phyloP scores from a whole-genome alignment of 225 moss, liverwort and hornwort genomes.

The Physcomitrium patens region DNA sequence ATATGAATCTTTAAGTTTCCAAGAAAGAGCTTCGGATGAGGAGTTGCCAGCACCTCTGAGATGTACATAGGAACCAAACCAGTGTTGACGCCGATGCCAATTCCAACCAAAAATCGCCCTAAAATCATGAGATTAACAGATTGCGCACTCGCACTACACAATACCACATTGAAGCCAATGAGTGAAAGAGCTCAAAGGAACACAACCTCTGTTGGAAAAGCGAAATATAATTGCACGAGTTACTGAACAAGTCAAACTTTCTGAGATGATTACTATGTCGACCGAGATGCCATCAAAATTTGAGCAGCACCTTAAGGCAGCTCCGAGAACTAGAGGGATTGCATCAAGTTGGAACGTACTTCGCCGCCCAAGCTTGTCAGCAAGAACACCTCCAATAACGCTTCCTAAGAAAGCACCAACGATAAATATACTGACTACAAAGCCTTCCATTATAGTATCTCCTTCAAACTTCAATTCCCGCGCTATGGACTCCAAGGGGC shows the following conservation, averaged over 20 bases:
- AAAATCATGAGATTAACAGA: conserved; percentile 72
- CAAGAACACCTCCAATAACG: conserved; percentile 84
- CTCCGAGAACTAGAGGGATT: conserved; percentile 81
- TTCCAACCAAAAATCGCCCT: conserved; percentile 89
- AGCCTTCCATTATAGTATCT: conserved; percentile 81
- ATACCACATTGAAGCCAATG: conserved; percentile 22
- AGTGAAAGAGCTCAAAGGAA: neutral
- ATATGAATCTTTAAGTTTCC: neutral
- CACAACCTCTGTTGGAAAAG: neutral
- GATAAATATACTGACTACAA: conserved; percentile 91
- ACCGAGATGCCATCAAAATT: neutral
- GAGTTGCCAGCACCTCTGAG: conserved; percentile 69
- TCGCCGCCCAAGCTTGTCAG: conserved; percentile 85
- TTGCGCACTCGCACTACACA: conserved; percentile 70
- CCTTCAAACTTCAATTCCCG: conserved; percentile 90
- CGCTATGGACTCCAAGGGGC: conserved; percentile 89
- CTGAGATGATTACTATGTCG: neutral
- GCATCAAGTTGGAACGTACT: conserved; percentile 85
- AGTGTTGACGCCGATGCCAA: conserved; percentile 98
- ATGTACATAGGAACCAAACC: conserved; percentile 92
- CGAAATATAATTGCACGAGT: neutral
- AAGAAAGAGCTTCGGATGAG: neutral
- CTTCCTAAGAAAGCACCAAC: conserved; percentile 95
- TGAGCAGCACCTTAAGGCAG: conserved; percentile 70
- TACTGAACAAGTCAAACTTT: neutral